These are phyloP conservation scores for Boletus reticuloceps DNA, from an alignment of 768 basidiomycete species.

Conservation along the genomic window DNA sequence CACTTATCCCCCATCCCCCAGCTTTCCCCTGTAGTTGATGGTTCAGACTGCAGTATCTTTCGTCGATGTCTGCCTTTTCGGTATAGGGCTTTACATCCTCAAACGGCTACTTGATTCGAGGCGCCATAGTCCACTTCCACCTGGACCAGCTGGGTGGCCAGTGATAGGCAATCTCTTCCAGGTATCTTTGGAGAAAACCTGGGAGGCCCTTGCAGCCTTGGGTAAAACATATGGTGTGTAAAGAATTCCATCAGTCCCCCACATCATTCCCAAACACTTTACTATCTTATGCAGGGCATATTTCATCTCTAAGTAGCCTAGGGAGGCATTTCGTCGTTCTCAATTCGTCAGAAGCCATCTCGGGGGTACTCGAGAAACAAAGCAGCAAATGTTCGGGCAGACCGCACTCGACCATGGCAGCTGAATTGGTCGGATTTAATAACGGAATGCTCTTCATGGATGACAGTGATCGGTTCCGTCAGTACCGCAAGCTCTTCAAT, in stretches of 20 bases:
- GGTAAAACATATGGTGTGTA: conserved; percentile 49
- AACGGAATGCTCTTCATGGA: conserved; percentile 9
- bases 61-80: conserved; percentile 14
- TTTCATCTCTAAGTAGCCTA: conserved; percentile 30
- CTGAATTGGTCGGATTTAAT: conserved; percentile 18
- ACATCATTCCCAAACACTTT: not conserved
- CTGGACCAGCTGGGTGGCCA: conserved; percentile 29
- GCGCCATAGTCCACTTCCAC: conserved; percentile 6
- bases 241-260: not conserved
- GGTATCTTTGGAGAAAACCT: conserved; percentile 48
- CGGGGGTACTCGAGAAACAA: conserved; percentile 51
- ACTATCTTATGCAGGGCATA: conserved; percentile 25
- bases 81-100: conserved; percentile 8
- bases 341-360: conserved; percentile 43
- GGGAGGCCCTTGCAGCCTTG: conserved; percentile 53
- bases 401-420: conserved; percentile 14
- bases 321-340: conserved; percentile 49
- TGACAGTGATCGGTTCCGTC: conserved; percentile 8
- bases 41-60: not conserved
- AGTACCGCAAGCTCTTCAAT: conserved; percentile 11
- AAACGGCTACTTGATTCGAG: conserved; percentile 3
- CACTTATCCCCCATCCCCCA: too few relatives aligned
- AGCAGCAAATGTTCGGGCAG: conserved; percentile 47
- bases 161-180: conserved; percentile 55
- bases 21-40: too few relatives aligned